A percentile compares a stretch with the other conserved stretches of the same genome.
These are phyloP conservation scores for Amniculicola lignicola DNA, from an alignment of 495 filamentous ascomycete species.

Conservation along the genomic window DNA sequence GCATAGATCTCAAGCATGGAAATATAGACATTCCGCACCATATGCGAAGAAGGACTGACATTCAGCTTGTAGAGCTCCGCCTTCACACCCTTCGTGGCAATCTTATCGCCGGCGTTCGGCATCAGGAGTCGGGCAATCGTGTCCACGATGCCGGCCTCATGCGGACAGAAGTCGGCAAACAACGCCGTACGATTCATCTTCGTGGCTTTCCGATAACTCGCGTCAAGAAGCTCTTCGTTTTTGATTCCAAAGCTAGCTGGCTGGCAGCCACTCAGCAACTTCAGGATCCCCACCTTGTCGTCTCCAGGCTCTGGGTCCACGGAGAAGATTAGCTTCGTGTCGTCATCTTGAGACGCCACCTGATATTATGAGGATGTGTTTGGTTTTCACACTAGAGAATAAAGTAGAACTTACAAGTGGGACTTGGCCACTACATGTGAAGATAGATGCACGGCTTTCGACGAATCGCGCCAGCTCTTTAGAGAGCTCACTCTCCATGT, in stretches of 20 bases:
- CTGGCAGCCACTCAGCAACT: constrained; percentile 41
- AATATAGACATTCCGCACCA: background rate
- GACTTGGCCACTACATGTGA: no score
- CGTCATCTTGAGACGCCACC: no score
- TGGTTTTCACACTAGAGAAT: no score
- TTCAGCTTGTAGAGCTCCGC: constrained; percentile 59
- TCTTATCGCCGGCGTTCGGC: constrained; percentile 37
- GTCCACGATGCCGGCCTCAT: constrained; percentile 53
- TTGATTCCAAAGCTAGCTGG: constrained; percentile 51
- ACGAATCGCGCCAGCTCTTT: no score
- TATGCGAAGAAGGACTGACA: constrained; percentile 35
- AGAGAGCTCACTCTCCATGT: no score
- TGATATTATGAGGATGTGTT: no score
- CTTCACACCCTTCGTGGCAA: background rate
- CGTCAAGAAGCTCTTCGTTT: constrained; percentile 49
- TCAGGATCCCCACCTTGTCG: background rate
- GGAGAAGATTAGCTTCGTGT: constrained; percentile 19
- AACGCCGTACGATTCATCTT: constrained; percentile 50
- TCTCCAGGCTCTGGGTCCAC: background rate
- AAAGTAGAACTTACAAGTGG: no score
- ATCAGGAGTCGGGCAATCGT: constrained; percentile 49
- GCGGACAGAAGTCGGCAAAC: constrained; percentile 50
- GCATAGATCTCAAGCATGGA: constrained; percentile 45
- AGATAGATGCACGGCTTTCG: no score
- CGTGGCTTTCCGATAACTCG: constrained; percentile 50